Percentiles rank a stretch among this genome's conserved stretches.
Conservation (phyloP, 495 filamentous ascomycete species). For the Hypoxylon crocopeplum region DNA sequence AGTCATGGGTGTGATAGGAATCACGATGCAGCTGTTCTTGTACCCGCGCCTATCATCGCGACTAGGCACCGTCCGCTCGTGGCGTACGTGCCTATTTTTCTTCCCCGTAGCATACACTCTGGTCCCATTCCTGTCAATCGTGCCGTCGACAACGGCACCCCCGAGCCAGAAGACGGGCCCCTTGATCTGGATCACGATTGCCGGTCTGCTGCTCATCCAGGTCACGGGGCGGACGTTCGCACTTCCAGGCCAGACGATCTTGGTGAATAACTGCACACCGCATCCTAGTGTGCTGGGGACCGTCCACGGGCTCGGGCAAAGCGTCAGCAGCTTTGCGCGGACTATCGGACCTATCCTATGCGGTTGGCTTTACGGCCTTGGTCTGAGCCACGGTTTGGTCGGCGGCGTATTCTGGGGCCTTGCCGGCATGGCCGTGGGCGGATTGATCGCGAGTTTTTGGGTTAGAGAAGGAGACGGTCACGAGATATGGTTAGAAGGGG, state of each 20-base stretch:
- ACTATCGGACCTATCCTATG: constrained; percentile 78
- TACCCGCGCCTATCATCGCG: constrained; percentile 73
- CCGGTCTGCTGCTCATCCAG: constrained; percentile 71
- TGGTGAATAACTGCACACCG: constrained; percentile 84
- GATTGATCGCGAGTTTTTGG: constrained; percentile 66
- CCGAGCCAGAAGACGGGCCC: constrained; percentile 69
- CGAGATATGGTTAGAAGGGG: constrained; percentile 72
- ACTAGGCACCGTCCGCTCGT: constrained; percentile 72
- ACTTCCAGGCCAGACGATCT: constrained; percentile 75
- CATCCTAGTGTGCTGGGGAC: constrained; percentile 82
- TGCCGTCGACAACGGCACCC: constrained; percentile 66
- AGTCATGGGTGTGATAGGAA: constrained; percentile 78
- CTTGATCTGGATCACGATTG: constrained; percentile 72
- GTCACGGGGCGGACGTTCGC: constrained; percentile 84
- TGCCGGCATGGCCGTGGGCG: constrained; percentile 66
- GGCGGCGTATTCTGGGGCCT: constrained; percentile 82
- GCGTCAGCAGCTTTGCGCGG: constrained; percentile 70
- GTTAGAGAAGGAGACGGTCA: constrained; percentile 78
- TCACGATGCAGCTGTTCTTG: constrained; percentile 76
- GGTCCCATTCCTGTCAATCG: constrained; percentile 73
- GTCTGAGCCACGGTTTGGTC: constrained; percentile 71
- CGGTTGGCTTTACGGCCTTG: constrained; percentile 74
- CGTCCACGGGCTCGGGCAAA: constrained; percentile 82
- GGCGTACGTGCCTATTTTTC: constrained; percentile 69
- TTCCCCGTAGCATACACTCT: constrained; percentile 79